A percentile compares a stretch with the other conserved stretches of the same genome.
These are phyloP conservation scores for Cetradonia linearis DNA, from an alignment of 495 filamentous ascomycete species.

Conservation along the genomic window DNA sequence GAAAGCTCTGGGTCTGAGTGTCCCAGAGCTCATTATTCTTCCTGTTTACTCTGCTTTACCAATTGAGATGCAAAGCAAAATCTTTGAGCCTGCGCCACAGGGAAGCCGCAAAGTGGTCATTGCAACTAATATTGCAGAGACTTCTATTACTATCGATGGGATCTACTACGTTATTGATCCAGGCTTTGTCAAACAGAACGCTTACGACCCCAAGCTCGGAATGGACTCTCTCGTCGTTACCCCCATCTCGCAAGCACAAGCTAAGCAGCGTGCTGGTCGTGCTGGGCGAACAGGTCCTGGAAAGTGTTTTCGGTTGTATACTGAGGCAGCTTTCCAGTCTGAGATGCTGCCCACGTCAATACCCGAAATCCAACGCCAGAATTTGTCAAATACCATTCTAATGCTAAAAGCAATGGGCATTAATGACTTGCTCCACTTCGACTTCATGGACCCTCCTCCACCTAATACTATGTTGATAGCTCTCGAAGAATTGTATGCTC, in stretches of 20 bases:
- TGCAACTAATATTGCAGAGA: conserved; percentile 97
- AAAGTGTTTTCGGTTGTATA: conserved; percentile 94
- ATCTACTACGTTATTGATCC: conserved; percentile 98
- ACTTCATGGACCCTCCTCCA: conserved; percentile 97
- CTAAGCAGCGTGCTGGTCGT: conserved; percentile 86
- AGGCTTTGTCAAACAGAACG: conserved; percentile 95
- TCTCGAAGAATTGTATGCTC: conserved; percentile 85
- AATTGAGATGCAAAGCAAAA: conserved; percentile 84
- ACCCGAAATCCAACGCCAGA: conserved; percentile 94
- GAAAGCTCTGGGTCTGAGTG: conserved; percentile 84
- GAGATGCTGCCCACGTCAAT: conserved; percentile 96
- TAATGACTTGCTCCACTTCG: conserved; percentile 93
- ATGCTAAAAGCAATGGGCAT: conserved; percentile 99
- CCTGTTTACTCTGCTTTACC: conserved; percentile 91
- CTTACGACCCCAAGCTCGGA: conserved; percentile 90
- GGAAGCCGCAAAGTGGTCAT: conserved; percentile 93
- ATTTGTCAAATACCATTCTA: conserved; percentile 86
- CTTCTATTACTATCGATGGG: conserved; percentile 91
- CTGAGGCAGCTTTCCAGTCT: conserved; percentile 86
- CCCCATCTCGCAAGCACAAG: conserved; percentile 92
- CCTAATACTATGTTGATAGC: conserved; percentile 97
- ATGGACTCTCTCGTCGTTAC: conserved; percentile 96
- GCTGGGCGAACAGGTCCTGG: conserved; percentile 91
- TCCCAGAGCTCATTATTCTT: conserved; percentile 85
- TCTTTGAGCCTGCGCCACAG: conserved; percentile 86